Evolutionary conservation across 805 yeast genomes (phyloP).

Genomic region (Barnettozyma pratensis): DNA sequence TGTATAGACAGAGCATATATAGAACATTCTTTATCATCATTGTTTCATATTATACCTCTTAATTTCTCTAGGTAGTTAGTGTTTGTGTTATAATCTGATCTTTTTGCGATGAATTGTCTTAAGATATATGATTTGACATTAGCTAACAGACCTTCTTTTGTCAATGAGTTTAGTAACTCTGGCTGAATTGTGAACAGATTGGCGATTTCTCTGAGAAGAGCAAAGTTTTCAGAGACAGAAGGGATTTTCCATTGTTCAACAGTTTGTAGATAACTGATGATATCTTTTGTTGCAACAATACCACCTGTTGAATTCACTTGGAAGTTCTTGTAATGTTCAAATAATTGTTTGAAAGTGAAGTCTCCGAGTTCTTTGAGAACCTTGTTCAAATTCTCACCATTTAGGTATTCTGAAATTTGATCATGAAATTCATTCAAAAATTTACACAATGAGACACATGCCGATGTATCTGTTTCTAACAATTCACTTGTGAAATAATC

Average conservation of each 20-base stretch:
- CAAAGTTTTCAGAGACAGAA: constrained; percentile 57
- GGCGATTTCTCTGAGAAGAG: constrained; percentile 73
- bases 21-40: no score
- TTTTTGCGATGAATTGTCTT: constrained; percentile 59
- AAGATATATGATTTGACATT: constrained; percentile 57
- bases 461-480: constrained; percentile 58
- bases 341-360: constrained; percentile 49
- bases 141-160: constrained; percentile 75
- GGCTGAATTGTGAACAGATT: constrained; percentile 83
- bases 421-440: constrained; percentile 42
- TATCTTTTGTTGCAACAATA: constrained; percentile 73
- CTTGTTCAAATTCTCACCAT: constrained; percentile 43
- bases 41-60: constrained; percentile 18
- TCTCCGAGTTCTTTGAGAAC: constrained; percentile 55
- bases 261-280: constrained; percentile 65
- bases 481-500: constrained; percentile 54
- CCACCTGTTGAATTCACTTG: constrained; percentile 82
- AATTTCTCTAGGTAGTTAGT: constrained; percentile 21
- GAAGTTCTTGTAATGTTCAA: constrained; percentile 71
- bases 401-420: constrained; percentile 33
- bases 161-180: constrained; percentile 67
- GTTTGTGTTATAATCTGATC: constrained; percentile 63
- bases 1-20: no score
- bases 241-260: constrained; percentile 64
- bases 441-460: constrained; percentile 59